Percentiles rank a stretch among this genome's conserved stretches.
phyloP scores from a whole-genome alignment of 148 eudicot genomes.

The Rhododendron williamsianum region DNA sequence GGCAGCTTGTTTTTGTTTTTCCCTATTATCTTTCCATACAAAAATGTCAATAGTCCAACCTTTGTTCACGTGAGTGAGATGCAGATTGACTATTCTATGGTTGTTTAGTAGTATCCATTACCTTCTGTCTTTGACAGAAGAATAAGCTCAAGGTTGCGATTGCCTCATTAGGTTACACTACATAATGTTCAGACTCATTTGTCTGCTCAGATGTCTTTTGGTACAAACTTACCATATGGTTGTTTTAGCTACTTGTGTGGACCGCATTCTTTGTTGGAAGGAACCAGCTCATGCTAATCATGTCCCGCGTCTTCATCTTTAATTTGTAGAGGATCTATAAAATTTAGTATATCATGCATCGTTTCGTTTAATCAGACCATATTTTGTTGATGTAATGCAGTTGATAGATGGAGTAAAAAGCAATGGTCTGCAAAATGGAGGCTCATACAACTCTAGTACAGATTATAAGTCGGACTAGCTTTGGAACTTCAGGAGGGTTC shows the following conservation, averaged over 20 bases:
- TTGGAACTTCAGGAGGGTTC: background rate
- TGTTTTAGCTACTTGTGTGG: background rate
- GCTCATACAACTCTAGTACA: conserved; percentile 15
- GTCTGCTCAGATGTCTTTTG: background rate
- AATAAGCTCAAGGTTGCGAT: background rate
- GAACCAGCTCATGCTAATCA: background rate
- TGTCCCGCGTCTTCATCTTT: background rate
- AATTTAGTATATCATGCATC: background rate
- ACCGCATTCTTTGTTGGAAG: background rate
- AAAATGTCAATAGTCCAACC: background rate
- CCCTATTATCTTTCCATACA: background rate
- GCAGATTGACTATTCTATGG: background rate
- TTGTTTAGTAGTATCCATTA: background rate
- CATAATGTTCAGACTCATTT: background rate
- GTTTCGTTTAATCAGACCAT: background rate
- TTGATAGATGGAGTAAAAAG: conserved; percentile 51
- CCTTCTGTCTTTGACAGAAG: background rate
- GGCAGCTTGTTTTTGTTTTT: background rate
- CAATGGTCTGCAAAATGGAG: conserved; percentile 37
- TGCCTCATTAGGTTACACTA: background rate
- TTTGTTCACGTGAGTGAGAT: background rate
- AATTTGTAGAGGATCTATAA: background rate
- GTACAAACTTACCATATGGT: background rate
- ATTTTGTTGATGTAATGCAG: conserved; percentile 33
- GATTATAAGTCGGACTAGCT: conserved; percentile 34